Conservation (phyloP, 2,329 filamentous ascomycete species). For the Orbilia javanica region DNA sequence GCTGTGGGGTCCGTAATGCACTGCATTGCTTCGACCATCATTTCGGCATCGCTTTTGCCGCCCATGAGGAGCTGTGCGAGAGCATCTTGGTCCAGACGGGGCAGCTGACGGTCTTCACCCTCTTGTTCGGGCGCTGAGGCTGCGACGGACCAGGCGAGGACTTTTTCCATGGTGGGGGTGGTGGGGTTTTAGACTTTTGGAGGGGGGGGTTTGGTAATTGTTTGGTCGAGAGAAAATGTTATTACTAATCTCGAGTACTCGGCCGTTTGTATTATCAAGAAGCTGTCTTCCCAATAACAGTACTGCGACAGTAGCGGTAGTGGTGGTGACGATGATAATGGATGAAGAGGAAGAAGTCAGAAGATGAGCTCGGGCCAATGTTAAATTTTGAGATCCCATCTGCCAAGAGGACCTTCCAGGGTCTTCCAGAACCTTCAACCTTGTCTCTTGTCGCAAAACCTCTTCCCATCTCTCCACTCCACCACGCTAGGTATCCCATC, state of each 20-base stretch:
- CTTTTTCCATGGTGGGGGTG: constrained; percentile 63
- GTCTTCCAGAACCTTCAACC: constrained; percentile 42
- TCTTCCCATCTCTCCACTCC: neutral
- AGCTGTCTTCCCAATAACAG: too few species aligned
- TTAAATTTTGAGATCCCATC: constrained; percentile 12
- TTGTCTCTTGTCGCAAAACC: neutral
- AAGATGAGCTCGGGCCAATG: neutral
- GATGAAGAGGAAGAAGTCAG: neutral
- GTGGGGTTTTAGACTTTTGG: constrained; percentile 49
- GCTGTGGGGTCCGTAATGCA: constrained; percentile 77
- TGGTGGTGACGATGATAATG: neutral
- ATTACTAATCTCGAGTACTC: neutral
- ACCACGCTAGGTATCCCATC: constrained; percentile 1
- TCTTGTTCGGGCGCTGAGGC: constrained; percentile 63
- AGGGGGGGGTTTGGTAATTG: constrained; percentile 38
- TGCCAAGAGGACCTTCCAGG: constrained; percentile 29
- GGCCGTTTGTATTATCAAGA: neutral
- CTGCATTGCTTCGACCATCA: constrained; percentile 87
- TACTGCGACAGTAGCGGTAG: neutral
- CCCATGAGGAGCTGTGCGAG: constrained; percentile 83
- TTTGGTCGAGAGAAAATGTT: neutral
- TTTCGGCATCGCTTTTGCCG: constrained; percentile 83
- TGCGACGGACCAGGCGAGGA: constrained; percentile 64
- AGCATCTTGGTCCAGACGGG: constrained; percentile 71
- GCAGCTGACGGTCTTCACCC: constrained; percentile 64